Percentiles rank a stretch among this genome's conserved stretches.
phyloP scores from a whole-genome alignment of 2,329 filamentous ascomycete species.

The Bipolaris oryzae region DNA sequence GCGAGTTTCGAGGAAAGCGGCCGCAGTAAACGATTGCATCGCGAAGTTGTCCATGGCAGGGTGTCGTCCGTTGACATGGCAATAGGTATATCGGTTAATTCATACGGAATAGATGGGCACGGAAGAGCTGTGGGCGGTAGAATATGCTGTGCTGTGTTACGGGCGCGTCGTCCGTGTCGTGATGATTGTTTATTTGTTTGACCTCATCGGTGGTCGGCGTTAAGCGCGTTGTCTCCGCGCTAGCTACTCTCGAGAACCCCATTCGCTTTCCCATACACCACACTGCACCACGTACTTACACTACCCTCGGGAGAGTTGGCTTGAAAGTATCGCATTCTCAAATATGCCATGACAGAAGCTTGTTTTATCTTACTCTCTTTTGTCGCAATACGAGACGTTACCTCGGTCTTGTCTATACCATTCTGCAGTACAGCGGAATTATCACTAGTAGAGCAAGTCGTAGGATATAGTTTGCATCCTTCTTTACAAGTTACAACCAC shows the following conservation, averaged over 20 bases:
- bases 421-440: neutral
- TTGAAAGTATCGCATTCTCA: neutral
- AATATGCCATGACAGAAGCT: neutral
- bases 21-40: conserved; percentile 52
- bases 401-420: neutral
- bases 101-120: conserved; percentile 16
- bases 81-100: conserved; percentile 27
- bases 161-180: conserved; percentile 8
- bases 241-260: neutral
- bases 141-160: conserved; percentile 13
- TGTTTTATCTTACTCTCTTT: neutral
- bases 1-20: conserved; percentile 51
- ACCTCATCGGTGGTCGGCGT: conserved; percentile 29
- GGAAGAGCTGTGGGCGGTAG: neutral
- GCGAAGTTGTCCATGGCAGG: conserved; percentile 51
- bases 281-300: neutral
- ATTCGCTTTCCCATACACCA: neutral
- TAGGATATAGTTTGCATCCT: neutral
- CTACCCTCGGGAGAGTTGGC: too few relatives aligned
- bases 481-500: neutral
- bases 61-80: conserved; percentile 40
- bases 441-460: neutral
- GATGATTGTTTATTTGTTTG: conserved; percentile 22
- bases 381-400: neutral
- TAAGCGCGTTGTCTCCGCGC: conserved; percentile 11